Base-by-base conservation (phyloP, 257 asterid genomes). In the Fraxinus anomala region DNA sequence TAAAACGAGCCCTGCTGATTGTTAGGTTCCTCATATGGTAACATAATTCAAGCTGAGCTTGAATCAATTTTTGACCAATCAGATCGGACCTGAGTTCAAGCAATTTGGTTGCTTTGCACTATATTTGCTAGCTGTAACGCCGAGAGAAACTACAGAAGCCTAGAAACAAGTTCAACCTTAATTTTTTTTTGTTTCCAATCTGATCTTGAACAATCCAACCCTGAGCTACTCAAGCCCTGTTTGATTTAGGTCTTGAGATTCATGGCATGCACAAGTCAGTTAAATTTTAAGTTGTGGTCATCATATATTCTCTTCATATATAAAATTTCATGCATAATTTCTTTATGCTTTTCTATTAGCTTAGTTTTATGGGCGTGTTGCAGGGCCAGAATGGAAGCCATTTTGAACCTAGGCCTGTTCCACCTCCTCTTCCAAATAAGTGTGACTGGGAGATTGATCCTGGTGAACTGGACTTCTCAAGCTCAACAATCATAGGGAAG, bases 391-490 rank as follows among this genome's bases (percentile, higher is more conserved):
- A 86, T 82, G 99, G 99, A 80, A 96, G 98, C 81, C 98, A 96
- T 87, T 93, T 92, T 80, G 99, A 96, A 82, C 99, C 97, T 80
- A 88, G 88, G 80, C 89, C 98, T 10, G 96, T 96, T 73, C 85
- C 90, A 72, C 98, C 98, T n/a, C 99, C 97, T 83, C 89, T 89
- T 28, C 96, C 99, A 69, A 96, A 96, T 14, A 96, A 92, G 87
- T 93, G 97, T 75, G 99, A 96, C 84, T 96, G 99, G 99, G 99
- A 96, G 85, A 83, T 96, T 80, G 96, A 96, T 78, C 98, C 95
- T 66, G 7, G 79, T 71, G 99, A 96, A 88, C 89, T 96, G 83
- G 97, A 93, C 89, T 96, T 93, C 80, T 85, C 97, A 72, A 83
- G 79, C 79, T 86, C 98, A 3, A 68, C 80, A 73, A 84, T 89